Conservation (phyloP, 2,329 filamentous ascomycete genomes). For the Fusarium sp. region DNA sequence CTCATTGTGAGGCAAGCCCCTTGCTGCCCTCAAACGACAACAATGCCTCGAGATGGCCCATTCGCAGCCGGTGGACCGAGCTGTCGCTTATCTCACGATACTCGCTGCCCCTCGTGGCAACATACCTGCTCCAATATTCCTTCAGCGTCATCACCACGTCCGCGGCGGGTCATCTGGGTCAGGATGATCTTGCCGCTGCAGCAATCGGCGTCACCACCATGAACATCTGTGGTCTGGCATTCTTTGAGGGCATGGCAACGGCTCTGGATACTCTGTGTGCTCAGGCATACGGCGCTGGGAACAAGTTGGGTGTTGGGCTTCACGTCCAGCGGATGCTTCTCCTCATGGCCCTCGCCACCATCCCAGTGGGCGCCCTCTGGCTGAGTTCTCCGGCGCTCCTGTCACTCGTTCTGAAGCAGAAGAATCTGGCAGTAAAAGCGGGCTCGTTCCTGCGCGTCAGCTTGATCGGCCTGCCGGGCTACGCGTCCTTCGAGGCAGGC, state of each 20-base stretch:
- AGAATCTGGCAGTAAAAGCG: slow-evolving; percentile 60
- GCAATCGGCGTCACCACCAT: slow-evolving; percentile 65
- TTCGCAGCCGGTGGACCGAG: slow-evolving; percentile 20
- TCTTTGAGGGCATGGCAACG: slow-evolving; percentile 48
- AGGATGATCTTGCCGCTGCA: slow-evolving; percentile 64
- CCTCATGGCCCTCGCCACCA: slow-evolving; percentile 58
- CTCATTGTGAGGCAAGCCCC: slow-evolving; percentile 24
- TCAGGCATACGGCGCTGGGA: slow-evolving; percentile 51
- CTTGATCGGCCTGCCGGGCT: slow-evolving; percentile 63
- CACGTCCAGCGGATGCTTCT: slow-evolving; percentile 66
- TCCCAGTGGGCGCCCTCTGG: slow-evolving; percentile 64
- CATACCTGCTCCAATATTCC: slow-evolving; percentile 66
- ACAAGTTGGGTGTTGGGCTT: slow-evolving; percentile 60
- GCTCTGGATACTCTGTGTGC: slow-evolving; percentile 44
- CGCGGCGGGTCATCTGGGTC: slow-evolving; percentile 64
- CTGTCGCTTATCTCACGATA: slow-evolving; percentile 29
- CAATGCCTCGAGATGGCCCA: background rate
- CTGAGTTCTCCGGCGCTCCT: slow-evolving; percentile 60
- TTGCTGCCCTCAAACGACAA: slow-evolving; percentile 13
- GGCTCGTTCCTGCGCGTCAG: slow-evolving; percentile 62
- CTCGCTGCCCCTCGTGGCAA: slow-evolving; percentile 62
- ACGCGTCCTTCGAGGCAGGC: slow-evolving; percentile 64
- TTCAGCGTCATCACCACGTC: slow-evolving; percentile 64
- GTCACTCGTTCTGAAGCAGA: slow-evolving; percentile 59
- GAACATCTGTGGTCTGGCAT: slow-evolving; percentile 64